Evolutionary conservation across 1,139 yeast genomes (phyloP), one percentile per base, ranked within the genome.

Genomic region (Hemisphaericaspora lyxosophila): DNA sequence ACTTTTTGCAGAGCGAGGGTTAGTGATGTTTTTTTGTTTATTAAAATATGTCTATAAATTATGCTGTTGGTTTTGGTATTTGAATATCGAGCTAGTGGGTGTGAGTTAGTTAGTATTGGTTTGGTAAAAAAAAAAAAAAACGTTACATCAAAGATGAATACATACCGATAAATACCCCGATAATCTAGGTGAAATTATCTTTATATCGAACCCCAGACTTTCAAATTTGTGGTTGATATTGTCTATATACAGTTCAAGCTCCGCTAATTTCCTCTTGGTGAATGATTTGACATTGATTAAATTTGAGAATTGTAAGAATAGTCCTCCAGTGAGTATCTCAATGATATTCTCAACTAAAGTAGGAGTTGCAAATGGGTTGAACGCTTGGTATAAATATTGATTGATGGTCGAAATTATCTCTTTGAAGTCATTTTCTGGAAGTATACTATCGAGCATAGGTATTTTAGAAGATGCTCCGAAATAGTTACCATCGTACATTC

Each of bases 141-240:
- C n/a, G n/a, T 30, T 27, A 7, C 4, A 12, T 5, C 3, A 24
- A 27, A 31, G 18, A 9, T 26, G 6, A 17, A 45, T 47, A 63
- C 75, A 51, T 57, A 77, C 70, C 3, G 88, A 81, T n/a, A 84
- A 58, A 54, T 73, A 84, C 0, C 82, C 94, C 11, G 80, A 70
- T 34, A 67, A 50, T 31, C 75, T 51, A 1, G 86, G 86, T 2
- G 80, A 68, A 0, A 84, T 69, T 11, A 85, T 46, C 35, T 49
- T 48, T 3, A 83, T 52, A 1, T 62, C 44, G 15, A 36, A 31
- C 16, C 36, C 33, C 1, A 47, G 43, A 22, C 47, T 43, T 20
- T 62, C 42, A 6, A 59, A 46, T 4, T 54, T 45, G 2, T 45
- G 41, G 47, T 83, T 84, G n/a, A 70, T 34, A 3, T 56, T 52